Base-by-base conservation (phyloP, 208 protist genomes). In the Wallacemonas sp. region DNA sequence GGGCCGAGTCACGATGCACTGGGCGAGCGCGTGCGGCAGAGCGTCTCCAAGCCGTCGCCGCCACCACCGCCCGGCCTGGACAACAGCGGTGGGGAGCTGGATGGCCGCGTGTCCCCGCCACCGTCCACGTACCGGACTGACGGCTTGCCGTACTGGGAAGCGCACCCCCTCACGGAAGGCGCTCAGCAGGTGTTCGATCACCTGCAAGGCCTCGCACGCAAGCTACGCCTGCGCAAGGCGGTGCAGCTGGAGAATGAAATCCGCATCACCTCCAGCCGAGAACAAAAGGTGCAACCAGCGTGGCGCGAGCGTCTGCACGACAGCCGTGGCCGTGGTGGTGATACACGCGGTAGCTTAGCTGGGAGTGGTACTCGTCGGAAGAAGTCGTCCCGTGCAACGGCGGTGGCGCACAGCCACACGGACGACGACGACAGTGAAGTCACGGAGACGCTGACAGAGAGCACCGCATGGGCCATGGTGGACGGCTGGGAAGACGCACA, bases 61-160 rank as follows among this genome's bases (percentile, higher is more conserved):
- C 41, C 17, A 12, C 41, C 17, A 46, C 17, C 9, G 15, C n/a
- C n/a, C n/a, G n/a, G n/a, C n/a, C n/a, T n/a, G 26, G 38, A 59
- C n/a, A 22, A 19, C 41, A 32, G 38, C 54, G 54, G 44, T 41
- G 54, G 44, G 32, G 39, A 45, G 45, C 26, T 27, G 10, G 30
- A 60, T 17, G 46, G 22, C 19, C 17, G 13, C 42, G n/a, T 41
- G 38, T 55, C 22, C 6, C 36, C 26, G 26, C n/a, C 62, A 6
- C 36, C 44, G 17, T 13, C 46, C 13, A 48, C 53, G n/a, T 69
- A 69, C 53, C 44, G 39, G 27, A 58, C 64, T 3, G 48, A 53
- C 27, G 71, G 66, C 10, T 50, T 77, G 5, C 63, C 64, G 22
- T 82, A 71, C 64, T 82, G 76, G 76, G 70, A 32, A 13, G 29